Conservation (phyloP, 2,329 filamentous ascomycete genomes). For the Dothistroma pini region DNA sequence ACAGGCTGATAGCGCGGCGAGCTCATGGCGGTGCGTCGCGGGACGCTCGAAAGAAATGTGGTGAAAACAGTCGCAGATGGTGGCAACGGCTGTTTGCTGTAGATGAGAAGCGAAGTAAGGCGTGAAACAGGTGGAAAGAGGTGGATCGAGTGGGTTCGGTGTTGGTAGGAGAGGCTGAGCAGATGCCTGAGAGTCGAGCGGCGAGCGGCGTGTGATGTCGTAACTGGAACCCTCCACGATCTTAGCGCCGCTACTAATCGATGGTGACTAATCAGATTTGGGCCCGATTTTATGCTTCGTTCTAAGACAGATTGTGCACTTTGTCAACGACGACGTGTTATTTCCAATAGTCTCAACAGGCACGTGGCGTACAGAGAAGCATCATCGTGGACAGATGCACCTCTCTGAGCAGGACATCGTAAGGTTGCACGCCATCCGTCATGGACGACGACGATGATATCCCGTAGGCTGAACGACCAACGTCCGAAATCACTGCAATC, state of each 20-base stretch:
- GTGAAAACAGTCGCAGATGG: background rate
- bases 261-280: background rate
- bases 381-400: conserved; percentile 5
- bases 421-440: conserved; percentile 2
- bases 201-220: conserved; percentile 3
- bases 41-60: conserved; percentile 2
- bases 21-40: conserved; percentile 38
- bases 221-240: background rate
- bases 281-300: background rate
- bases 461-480: conserved; percentile 16
- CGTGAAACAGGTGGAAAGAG: background rate
- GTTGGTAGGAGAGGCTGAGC: background rate
- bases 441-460: conserved; percentile 26
- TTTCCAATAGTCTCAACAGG: background rate
- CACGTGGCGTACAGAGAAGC: background rate
- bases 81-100: background rate
- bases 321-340: background rate
- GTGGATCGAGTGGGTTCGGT: background rate
- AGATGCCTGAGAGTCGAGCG: background rate
- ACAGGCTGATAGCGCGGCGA: conserved; percentile 49
- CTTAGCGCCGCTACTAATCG: background rate
- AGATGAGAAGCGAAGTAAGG: background rate
- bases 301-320: background rate
- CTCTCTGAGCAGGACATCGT: conserved; percentile 10
- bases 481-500: conserved; percentile 7